phyloP scores from a whole-genome alignment of 805 yeast genomes.

The Metschnikowia baotianmanensis region DNA sequence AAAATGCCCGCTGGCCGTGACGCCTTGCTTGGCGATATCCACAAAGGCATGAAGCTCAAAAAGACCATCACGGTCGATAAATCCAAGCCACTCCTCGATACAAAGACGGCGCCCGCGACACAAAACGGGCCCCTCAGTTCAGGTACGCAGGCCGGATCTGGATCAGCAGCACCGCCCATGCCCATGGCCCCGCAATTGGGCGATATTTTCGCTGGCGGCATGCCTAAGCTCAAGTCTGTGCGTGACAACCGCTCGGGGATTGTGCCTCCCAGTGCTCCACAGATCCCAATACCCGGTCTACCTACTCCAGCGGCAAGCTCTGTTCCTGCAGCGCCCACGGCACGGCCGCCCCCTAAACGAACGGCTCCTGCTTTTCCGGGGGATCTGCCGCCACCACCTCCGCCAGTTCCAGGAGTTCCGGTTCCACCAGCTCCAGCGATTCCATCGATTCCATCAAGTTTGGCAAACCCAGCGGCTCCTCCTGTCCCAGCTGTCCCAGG shows the following conservation, averaged over 20 bases:
- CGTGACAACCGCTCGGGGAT: slow-evolving; percentile 36
- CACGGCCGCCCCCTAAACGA: slow-evolving; percentile 10
- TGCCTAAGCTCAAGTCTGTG: slow-evolving; percentile 61
- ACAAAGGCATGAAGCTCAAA: slow-evolving; percentile 50
- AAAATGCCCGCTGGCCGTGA: slow-evolving; percentile 31
- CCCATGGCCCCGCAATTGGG: slow-evolving; percentile 51
- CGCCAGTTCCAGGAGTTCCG: slow-evolving; percentile 12
- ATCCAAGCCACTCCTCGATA: slow-evolving; percentile 57
- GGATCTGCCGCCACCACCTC: slow-evolving; percentile 17
- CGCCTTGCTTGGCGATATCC: slow-evolving; percentile 74
- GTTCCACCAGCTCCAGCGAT: no score
- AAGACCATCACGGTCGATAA: slow-evolving; percentile 45
- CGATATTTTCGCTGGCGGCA: slow-evolving; percentile 73
- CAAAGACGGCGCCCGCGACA: slow-evolving; percentile 8
- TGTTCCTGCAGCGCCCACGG: slow-evolving; percentile 16
- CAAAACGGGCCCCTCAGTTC: no score
- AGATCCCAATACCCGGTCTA: slow-evolving; percentile 26
- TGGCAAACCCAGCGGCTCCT: slow-evolving; percentile 21
- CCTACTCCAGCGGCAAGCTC: slow-evolving; percentile 14
- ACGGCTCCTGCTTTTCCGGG: neutral
- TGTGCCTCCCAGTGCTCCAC: slow-evolving; percentile 39
- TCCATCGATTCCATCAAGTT: slow-evolving; percentile 16
- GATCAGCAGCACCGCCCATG: slow-evolving; percentile 23
- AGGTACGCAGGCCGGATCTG: no score
- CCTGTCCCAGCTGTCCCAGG: slow-evolving; percentile 12